A percentile compares a stretch with the other conserved stretches of the same genome.
These are phyloP conservation scores for Cicer arietinum DNA, from an alignment of 306 rosid genomes.

Conservation along the genomic window DNA sequence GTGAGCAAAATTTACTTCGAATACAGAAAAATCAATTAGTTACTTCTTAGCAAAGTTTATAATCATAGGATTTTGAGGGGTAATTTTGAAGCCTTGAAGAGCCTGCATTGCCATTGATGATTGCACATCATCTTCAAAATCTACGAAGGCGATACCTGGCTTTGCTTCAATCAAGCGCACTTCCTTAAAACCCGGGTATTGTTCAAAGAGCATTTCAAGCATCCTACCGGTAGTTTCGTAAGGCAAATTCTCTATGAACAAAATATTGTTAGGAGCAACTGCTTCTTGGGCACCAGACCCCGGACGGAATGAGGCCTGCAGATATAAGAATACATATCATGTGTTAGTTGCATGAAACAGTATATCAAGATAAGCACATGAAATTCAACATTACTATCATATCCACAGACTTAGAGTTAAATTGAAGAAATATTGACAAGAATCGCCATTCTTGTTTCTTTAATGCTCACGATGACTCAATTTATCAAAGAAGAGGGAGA, in stretches of 20 bases:
- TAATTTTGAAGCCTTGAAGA: constrained; percentile 92
- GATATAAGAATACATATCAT: constrained; percentile 10
- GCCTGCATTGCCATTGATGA: constrained; percentile 96
- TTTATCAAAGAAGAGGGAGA: neutral
- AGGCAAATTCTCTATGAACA: constrained; percentile 96
- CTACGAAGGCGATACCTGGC: constrained; percentile 98
- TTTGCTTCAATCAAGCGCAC: constrained; percentile 96
- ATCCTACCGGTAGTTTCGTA: constrained; percentile 82
- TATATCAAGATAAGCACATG: neutral
- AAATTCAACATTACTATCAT: neutral
- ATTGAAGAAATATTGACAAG: neutral
- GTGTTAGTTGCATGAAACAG: constrained; percentile 19
- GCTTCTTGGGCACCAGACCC: constrained; percentile 74
- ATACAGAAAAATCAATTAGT: constrained; percentile 20
- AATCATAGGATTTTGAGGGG: constrained; percentile 88
- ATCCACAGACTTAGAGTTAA: constrained; percentile 1
- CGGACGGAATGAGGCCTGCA: constrained; percentile 76
- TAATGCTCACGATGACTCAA: neutral
- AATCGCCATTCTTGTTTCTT: constrained; percentile 8
- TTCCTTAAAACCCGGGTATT: constrained; percentile 96
- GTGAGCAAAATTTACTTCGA: constrained; percentile 28
- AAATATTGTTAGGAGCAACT: constrained; percentile 79
- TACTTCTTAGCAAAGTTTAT: constrained; percentile 94
- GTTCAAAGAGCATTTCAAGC: constrained; percentile 94
- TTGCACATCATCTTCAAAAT: constrained; percentile 89